Evolutionary conservation across 78 protist species (phyloP).

Genomic region (Acrasis kona): DNA sequence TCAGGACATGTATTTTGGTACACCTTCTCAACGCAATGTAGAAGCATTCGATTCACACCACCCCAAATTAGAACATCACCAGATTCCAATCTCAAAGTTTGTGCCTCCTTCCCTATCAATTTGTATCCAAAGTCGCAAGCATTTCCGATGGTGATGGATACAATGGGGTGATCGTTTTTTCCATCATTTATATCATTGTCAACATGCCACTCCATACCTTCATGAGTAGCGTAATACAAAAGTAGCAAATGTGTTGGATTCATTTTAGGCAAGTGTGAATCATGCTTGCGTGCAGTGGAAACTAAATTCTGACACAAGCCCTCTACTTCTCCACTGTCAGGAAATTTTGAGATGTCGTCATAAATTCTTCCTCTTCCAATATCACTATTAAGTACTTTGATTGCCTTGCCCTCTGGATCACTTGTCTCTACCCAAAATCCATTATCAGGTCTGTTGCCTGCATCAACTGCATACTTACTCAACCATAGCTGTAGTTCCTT

Average conservation of each 20-base stretch:
- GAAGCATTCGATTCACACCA: neutral
- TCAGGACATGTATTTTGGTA: neutral
- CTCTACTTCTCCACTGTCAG: neutral
- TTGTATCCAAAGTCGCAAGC: conserved; percentile 4
- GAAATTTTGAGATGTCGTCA: neutral
- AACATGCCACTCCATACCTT: conserved; percentile 8
- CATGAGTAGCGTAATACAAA: conserved; percentile 1
- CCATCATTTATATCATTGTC: conserved; percentile 10
- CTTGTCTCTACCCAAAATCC: no score
- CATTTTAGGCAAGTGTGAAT: neutral
- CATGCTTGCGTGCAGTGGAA: neutral
- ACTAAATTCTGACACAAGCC: neutral
- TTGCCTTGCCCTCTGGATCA: no score
- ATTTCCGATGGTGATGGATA: conserved; percentile 1
- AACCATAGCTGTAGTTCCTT: no score
- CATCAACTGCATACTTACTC: no score
- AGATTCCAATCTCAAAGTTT: neutral
- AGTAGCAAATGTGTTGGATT: neutral
- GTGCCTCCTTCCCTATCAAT: neutral
- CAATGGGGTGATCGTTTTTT: conserved; percentile 5
- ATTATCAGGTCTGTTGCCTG: no score
- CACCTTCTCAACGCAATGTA: neutral
- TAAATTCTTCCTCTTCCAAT: conserved; percentile 13
- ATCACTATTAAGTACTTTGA: neutral
- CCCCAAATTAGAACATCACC: conserved; percentile 15